Conservation (phyloP, 495 filamentous ascomycete species). For the Talaromyces adpressus region DNA sequence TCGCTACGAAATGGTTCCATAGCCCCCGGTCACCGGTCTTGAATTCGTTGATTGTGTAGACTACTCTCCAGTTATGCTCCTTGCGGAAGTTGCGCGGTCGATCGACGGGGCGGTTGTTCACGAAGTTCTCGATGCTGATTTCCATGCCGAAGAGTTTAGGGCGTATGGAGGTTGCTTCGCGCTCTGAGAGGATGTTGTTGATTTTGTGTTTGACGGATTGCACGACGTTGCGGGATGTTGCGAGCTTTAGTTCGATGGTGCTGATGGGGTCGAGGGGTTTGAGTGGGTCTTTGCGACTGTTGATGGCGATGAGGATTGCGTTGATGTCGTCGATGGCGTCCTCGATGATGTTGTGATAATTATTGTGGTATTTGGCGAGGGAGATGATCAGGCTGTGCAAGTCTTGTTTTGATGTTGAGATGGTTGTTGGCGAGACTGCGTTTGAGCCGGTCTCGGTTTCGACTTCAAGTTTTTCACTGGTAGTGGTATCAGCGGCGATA, state of each 20-base stretch:
- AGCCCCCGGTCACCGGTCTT: neutral
- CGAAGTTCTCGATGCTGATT: conserved; percentile 61
- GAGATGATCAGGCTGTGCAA: neutral
- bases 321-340: neutral
- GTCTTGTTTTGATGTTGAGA: neutral
- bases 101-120: conserved; percentile 58
- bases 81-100: conserved; percentile 39
- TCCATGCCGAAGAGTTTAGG: conserved; percentile 54
- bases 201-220: neutral
- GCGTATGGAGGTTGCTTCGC: neutral
- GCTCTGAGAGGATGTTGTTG: neutral
- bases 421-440: too few species aligned
- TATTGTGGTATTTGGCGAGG: neutral
- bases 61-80: neutral
- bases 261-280: neutral
- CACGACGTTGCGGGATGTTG: neutral
- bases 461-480: neutral
- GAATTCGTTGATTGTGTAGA: neutral
- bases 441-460: neutral
- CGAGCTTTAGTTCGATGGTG: neutral
- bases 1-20: conserved; percentile 32
- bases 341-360: neutral
- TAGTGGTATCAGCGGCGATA: neutral
- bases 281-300: neutral
- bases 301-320: neutral